These are phyloP conservation scores for Daldinia loculata DNA, from an alignment of 495 filamentous ascomycete species.

Conservation along the genomic window DNA sequence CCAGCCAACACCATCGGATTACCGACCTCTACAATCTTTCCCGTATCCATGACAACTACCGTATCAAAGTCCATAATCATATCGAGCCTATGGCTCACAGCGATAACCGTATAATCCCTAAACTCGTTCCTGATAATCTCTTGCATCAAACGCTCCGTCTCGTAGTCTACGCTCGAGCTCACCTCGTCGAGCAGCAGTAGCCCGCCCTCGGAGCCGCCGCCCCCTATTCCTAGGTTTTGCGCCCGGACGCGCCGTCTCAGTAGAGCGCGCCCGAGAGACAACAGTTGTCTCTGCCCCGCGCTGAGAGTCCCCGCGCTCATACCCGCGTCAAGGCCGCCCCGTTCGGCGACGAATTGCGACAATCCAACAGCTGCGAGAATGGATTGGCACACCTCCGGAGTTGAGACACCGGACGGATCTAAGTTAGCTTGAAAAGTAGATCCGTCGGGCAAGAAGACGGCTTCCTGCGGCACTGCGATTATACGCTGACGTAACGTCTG, in stretches of 20 bases:
- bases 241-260: background rate
- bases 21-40: constrained; percentile 32
- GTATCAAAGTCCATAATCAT: constrained; percentile 38
- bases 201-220: background rate
- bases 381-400: background rate
- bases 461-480: background rate
- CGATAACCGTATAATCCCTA: constrained; percentile 29
- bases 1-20: background rate
- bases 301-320: background rate
- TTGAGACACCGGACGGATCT: background rate
- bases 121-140: background rate
- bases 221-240: background rate
- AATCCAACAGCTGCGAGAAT: background rate
- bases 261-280: background rate
- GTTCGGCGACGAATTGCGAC: background rate
- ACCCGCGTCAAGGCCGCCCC: background rate
- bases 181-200: background rate
- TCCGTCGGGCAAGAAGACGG: background rate
- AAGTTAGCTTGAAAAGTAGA: background rate
- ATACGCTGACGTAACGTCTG: background rate
- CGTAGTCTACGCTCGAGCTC: background rate
- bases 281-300: background rate
- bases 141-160: background rate
- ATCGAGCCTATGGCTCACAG: constrained; percentile 36
- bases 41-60: constrained; percentile 42